Evolutionary conservation across 179 eudicot genomes (phyloP), one percentile per base, ranked within the genome.

Genomic region (Amaranthus tricolor): DNA sequence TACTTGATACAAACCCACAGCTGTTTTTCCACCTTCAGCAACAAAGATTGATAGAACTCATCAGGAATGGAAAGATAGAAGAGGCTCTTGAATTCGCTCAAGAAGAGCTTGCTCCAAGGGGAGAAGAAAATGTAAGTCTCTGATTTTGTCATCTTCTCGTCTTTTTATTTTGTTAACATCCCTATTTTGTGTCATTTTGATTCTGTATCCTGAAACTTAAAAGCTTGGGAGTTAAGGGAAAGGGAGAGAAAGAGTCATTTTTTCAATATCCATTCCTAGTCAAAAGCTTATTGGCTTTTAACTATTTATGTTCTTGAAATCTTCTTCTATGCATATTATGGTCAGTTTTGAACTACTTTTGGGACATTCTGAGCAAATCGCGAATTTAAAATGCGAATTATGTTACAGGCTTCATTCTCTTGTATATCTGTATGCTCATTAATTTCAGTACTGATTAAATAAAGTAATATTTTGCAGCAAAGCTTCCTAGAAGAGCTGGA

Each of bases 51-150:
- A 94, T 94, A 77, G 97, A 92, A 76, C 71, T 94, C 72, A 93
- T 94, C 70, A 82, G 99, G 76, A 91, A 31, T 31, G 40, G 93
- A 59, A 93, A 95, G 85, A 86, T 95, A 52, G 96, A 89, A 82
- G 99, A 93, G 82, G 99, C 99, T 83, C 74, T 94, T 82, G 96
- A 90, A 80, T 94, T 94, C 62, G 99, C 99, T 75, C 99, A 95
- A 83, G 99, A 95, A 81, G 98, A 95, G 81, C 97, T 95, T 44
- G 99, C 98, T 61, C 98, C 99, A 7, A 84, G 97, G 70, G 97
- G 97, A 55, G 98, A 95, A 80, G 98, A 95, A 86, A 93, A 93
- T 84, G 99, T 95, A 31, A 78, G 64, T 59, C 40, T 31, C 66
- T 74, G 47, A 45, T 31, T 31, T 73, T 73, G 9, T 74, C 21